phyloP scores from a whole-genome alignment of 2,329 filamentous ascomycete genomes.

The Exophiala lecanii-corni region DNA sequence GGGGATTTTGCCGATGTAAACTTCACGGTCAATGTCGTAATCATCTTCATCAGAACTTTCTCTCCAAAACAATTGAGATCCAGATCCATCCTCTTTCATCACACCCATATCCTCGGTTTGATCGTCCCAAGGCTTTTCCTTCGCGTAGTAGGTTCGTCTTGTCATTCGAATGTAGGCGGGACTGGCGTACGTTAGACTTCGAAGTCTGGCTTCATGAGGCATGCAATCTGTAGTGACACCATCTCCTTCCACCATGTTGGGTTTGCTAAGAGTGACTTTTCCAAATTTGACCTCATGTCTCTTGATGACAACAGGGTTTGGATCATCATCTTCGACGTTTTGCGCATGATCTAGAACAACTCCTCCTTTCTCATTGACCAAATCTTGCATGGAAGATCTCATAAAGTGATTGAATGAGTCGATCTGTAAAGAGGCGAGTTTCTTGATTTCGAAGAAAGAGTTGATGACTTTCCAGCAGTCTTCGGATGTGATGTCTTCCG shows the following conservation, averaged over 20 bases:
- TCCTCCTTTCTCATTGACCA: conserved; percentile 85
- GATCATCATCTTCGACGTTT: conserved; percentile 66
- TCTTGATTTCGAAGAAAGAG: conserved; percentile 93
- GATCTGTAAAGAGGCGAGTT: conserved; percentile 92
- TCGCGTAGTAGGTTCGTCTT: conserved; percentile 76
- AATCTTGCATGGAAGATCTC: conserved; percentile 85
- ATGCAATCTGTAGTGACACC: conserved; percentile 79
- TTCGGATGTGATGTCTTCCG: conserved; percentile 78
- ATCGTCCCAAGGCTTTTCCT: conserved; percentile 71
- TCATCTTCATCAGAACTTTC: conserved; percentile 43
- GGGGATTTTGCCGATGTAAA: conserved; percentile 92
- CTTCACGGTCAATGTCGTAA: conserved; percentile 58
- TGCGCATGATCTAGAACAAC: conserved; percentile 93
- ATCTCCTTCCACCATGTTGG: conserved; percentile 88
- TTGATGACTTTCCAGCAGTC: conserved; percentile 98
- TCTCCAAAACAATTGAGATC: conserved; percentile 29
- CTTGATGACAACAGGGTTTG: conserved; percentile 73
- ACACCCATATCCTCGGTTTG: conserved; percentile 52
- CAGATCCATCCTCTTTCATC: conserved; percentile 38
- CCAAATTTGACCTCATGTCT: conserved; percentile 95
- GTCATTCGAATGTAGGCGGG: conserved; percentile 86
- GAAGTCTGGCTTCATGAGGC: conserved; percentile 90
- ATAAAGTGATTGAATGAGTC: conserved; percentile 99
- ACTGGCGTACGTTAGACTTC: conserved; percentile 92
- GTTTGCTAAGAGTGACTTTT: conserved; percentile 79